Evolutionary conservation across 2,329 filamentous ascomycete species (phyloP).

Genomic region (Atkinsonella hypoxylon): DNA sequence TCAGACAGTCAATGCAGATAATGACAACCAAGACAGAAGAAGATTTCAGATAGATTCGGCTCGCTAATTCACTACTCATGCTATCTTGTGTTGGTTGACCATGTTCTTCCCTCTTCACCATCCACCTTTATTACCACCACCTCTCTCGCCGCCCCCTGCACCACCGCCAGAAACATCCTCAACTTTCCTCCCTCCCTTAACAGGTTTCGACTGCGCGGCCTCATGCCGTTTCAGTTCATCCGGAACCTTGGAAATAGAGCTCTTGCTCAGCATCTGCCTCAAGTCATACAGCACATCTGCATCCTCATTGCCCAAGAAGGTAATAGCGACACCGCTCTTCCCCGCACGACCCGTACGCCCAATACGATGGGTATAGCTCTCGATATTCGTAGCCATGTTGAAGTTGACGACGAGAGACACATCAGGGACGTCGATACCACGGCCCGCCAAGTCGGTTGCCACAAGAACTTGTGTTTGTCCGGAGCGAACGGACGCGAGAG

Average conservation of each 20-base stretch:
- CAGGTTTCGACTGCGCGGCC: constrained; percentile 74
- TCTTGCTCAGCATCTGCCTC: constrained; percentile 92
- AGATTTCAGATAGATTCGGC: background rate
- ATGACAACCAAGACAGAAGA: background rate
- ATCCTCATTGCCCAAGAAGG: constrained; percentile 88
- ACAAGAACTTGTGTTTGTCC: constrained; percentile 80
- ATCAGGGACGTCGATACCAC: constrained; percentile 95
- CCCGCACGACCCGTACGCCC: constrained; percentile 95
- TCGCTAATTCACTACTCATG: background rate
- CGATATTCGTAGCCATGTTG: constrained; percentile 92
- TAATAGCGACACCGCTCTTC: constrained; percentile 92
- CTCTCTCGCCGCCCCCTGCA: constrained; percentile 11
- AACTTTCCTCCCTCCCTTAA: constrained; percentile 24
- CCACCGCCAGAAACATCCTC: constrained; percentile 14
- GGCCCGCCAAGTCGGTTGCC: constrained; percentile 86
- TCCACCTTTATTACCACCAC: constrained; percentile 4
- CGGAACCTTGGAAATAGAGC: constrained; percentile 73
- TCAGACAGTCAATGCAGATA: background rate
- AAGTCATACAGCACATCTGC: constrained; percentile 84
- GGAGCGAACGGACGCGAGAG: constrained; percentile 70
- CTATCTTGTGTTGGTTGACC: background rate
- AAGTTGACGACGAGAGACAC: constrained; percentile 95
- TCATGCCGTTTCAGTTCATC: constrained; percentile 86
- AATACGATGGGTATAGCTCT: constrained; percentile 92
- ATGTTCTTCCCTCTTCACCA: background rate